Conservation (phyloP, 2,329 filamentous ascomycete species). For the Didymella pomorum region DNA sequence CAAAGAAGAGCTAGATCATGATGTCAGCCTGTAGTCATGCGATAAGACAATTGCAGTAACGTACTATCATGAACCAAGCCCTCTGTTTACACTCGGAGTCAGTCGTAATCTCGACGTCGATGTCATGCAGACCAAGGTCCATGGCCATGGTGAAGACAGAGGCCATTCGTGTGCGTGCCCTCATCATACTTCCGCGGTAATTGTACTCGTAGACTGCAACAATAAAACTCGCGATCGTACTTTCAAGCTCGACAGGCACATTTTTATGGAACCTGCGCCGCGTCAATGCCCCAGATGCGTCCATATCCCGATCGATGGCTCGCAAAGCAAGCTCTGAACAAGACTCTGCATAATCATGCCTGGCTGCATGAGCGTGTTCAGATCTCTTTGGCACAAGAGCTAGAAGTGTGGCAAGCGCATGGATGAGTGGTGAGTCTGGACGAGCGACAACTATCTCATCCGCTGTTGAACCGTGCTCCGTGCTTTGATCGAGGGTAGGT, state of each 20-base stretch:
- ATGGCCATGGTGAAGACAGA: conserved; percentile 17
- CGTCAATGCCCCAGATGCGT: neutral
- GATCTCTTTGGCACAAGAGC: neutral
- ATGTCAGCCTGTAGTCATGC: neutral
- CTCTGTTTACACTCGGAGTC: conserved; percentile 9
- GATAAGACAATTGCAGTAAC: neutral
- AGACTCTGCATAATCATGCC: conserved; percentile 2
- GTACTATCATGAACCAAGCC: conserved; percentile 15
- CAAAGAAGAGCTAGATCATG: conserved; percentile 7
- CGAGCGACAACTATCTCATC: neutral
- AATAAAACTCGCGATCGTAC: conserved; percentile 9
- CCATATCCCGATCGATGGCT: conserved; percentile 13
- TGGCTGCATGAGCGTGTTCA: neutral
- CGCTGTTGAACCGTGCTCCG: neutral
- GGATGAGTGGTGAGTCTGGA: conserved; percentile 8
- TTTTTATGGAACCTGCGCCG: conserved; percentile 4
- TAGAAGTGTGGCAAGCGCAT: conserved; percentile 7
- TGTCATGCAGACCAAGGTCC: conserved; percentile 12
- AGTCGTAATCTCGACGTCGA: neutral
- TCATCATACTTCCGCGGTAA: conserved; percentile 13
- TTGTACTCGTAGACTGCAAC: conserved; percentile 14
- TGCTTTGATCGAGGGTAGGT: neutral
- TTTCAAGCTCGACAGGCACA: conserved; percentile 11
- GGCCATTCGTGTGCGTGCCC: conserved; percentile 14
- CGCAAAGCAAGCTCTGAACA: conserved; percentile 1